phyloP scores from a whole-genome alignment of 176 grass and related monocot species.

The Carex kokanica region DNA sequence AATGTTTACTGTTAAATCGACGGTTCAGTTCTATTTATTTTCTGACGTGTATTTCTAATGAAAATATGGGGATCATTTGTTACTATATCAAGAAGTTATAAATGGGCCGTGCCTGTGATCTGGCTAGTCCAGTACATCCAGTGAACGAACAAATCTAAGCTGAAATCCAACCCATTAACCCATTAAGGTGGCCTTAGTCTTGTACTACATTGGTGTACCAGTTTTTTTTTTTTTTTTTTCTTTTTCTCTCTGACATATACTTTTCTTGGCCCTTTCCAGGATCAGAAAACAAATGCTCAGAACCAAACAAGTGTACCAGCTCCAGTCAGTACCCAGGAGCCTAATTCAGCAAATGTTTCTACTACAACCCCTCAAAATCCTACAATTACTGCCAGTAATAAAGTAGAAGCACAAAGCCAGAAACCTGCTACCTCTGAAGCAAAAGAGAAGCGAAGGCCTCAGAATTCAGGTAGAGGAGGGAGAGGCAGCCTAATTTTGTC shows the following conservation, averaged over 20 bases:
- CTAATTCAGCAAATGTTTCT: conserved; percentile 20
- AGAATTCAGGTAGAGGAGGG: conserved; percentile 43
- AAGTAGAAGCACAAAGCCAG: conserved; percentile 26
- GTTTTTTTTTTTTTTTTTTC: not conserved
- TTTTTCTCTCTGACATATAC: not conserved
- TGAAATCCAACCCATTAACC: not conserved
- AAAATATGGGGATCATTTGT: not conserved
- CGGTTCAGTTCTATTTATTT: not conserved
- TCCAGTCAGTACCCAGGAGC: conserved; percentile 26
- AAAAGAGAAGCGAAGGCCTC: conserved; percentile 61
- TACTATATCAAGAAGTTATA: not conserved
- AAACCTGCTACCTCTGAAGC: conserved; percentile 17
- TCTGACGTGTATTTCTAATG: not conserved
- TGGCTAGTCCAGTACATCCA: not conserved
- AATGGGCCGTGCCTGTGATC: not conserved
- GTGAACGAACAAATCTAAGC: not conserved
- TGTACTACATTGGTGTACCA: not conserved
- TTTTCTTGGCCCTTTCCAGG: conserved; percentile 31
- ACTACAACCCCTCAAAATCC: conserved; percentile 14
- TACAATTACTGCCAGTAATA: conserved; percentile 16
- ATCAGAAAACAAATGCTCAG: conserved; percentile 29
- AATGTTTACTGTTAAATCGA: not conserved
- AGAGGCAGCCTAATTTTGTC: conserved; percentile 56
- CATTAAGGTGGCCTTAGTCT: not conserved
- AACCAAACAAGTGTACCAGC: conserved; percentile 26